Percentiles rank a stretch among this genome's conserved stretches.
phyloP scores from a whole-genome alignment of 352 stramenopile species.

The Phytophthora ramorum region DNA sequence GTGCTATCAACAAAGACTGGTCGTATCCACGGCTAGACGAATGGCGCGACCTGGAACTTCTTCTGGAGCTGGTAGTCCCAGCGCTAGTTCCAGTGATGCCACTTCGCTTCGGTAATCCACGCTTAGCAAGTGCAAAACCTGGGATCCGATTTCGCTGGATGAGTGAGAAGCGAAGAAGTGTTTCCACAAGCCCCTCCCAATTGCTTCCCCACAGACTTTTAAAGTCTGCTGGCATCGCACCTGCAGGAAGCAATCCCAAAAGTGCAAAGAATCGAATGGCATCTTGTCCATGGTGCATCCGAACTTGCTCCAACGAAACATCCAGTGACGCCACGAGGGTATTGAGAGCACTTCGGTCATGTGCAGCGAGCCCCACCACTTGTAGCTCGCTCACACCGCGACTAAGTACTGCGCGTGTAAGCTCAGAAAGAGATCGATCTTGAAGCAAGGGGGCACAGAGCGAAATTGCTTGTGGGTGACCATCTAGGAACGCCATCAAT shows the following conservation, averaged over 20 bases:
- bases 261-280: conserved; percentile 81
- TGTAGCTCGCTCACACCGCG: conserved; percentile 75
- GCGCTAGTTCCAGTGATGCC: conserved; percentile 33
- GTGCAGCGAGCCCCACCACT: conserved; percentile 64
- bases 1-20: conserved; percentile 59
- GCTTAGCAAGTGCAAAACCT: conserved; percentile 64
- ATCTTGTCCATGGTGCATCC: conserved; percentile 70
- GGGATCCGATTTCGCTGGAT: conserved; percentile 79
- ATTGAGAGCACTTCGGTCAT: conserved; percentile 77
- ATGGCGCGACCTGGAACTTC: conserved; percentile 36
- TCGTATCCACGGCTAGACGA: conserved; percentile 55
- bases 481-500: conserved; percentile 83
- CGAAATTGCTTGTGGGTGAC: conserved; percentile 83
- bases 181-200: conserved; percentile 71
- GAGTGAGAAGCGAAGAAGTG: conserved; percentile 75
- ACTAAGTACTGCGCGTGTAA: conserved; percentile 76
- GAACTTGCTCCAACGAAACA: conserved; percentile 79
- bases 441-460: conserved; percentile 77
- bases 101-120: conserved; percentile 60
- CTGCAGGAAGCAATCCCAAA: conserved; percentile 70
- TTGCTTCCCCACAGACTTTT: conserved; percentile 76
- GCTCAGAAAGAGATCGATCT: conserved; percentile 74
- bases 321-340: conserved; percentile 78
- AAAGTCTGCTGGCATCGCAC: conserved; percentile 79
- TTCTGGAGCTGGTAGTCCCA: conserved; percentile 28